These are phyloP conservation scores for Chrysoporthe austroafricana DNA, from an alignment of 2,329 filamentous ascomycete species.

Conservation along the genomic window DNA sequence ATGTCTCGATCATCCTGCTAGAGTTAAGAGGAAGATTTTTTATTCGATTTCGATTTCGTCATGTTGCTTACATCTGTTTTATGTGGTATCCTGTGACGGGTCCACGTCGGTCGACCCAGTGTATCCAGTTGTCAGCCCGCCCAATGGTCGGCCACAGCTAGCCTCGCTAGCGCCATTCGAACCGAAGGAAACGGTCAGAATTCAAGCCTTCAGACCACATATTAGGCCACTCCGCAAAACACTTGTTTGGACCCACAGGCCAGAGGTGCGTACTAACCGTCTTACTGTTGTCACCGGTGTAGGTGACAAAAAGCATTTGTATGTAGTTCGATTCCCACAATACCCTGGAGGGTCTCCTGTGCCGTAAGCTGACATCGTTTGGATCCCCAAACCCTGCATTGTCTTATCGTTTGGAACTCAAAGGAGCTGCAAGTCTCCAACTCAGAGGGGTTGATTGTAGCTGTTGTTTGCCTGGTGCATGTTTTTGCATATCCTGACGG, in stretches of 20 bases:
- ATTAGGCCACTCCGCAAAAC: background rate
- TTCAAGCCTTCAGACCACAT: background rate
- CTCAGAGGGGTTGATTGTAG: background rate
- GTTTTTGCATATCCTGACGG: background rate
- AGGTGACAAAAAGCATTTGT: background rate
- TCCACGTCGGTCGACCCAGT: background rate
- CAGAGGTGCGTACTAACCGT: background rate
- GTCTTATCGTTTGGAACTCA: background rate
- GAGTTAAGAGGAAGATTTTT: background rate
- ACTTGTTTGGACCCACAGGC: background rate
- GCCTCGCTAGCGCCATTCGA: background rate
- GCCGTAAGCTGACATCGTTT: background rate
- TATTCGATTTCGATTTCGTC: background rate
- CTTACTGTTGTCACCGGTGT: background rate
- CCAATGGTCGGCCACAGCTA: background rate
- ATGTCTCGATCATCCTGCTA: background rate
- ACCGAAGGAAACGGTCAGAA: background rate
- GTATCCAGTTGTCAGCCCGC: background rate
- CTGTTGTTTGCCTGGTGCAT: background rate
- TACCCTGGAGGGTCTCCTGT: background rate
- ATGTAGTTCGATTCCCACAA: background rate
- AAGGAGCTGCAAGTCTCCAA: background rate
- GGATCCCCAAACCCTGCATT: background rate
- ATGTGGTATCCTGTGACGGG: background rate
- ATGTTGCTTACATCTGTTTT: background rate